Conservation (phyloP, 345 rosid genomes). For the Bruguiera parviflora region DNA sequence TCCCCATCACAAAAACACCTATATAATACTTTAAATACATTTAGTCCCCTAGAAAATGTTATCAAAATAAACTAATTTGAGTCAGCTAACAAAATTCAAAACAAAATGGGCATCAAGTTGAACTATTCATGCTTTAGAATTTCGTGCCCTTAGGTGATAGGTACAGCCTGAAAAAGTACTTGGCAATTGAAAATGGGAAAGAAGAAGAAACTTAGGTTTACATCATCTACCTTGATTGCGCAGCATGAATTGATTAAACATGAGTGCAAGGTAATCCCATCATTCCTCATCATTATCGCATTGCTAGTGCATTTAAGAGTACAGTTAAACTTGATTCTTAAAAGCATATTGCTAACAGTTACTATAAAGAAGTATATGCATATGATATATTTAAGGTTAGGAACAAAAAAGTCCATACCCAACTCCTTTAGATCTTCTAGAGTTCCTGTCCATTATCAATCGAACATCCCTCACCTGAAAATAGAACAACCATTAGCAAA, state of each 20-base stretch:
- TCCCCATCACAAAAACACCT: too few species aligned
- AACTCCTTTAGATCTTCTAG: conserved; percentile 94
- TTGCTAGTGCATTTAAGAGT: conserved; percentile 94
- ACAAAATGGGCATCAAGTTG: neutral
- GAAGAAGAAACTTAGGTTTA: conserved; percentile 56
- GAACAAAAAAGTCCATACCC: conserved; percentile 58
- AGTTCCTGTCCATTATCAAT: conserved; percentile 95
- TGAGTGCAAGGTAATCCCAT: conserved; percentile 88
- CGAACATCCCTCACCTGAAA: conserved; percentile 95
- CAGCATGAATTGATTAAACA: conserved; percentile 96
- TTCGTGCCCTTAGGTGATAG: conserved; percentile 23
- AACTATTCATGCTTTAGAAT: neutral
- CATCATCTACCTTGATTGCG: conserved; percentile 88
- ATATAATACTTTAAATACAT: neutral
- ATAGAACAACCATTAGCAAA: conserved; percentile 15
- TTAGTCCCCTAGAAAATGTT: neutral
- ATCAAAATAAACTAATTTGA: neutral
- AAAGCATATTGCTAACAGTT: conserved; percentile 50
- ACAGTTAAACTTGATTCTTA: conserved; percentile 80
- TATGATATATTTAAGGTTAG: conserved; percentile 12
- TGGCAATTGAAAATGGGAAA: conserved; percentile 37
- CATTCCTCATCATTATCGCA: conserved; percentile 98
- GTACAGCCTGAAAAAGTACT: conserved; percentile 11
- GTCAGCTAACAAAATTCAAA: neutral
- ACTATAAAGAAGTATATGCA: conserved; percentile 39